These are phyloP conservation scores for Xylariaceae sp. DNA, from an alignment of 2,329 filamentous ascomycete species.

Conservation along the genomic window DNA sequence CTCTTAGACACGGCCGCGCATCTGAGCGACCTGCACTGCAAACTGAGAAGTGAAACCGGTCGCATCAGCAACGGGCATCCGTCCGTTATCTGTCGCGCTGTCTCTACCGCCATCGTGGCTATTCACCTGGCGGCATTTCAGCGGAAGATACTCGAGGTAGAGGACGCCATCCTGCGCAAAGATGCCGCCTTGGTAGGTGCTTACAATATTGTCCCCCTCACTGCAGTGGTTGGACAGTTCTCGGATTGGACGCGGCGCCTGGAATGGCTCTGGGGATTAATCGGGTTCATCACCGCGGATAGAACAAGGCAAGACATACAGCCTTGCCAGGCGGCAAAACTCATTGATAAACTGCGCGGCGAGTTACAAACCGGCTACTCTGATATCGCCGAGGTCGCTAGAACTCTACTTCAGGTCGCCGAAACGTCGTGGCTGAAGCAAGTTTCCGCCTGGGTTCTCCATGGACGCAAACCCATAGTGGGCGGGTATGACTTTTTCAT, in stretches of 20 bases:
- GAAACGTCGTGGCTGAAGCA: slow-evolving; percentile 91
- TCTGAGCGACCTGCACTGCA: slow-evolving; percentile 72
- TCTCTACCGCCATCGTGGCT: slow-evolving; percentile 70
- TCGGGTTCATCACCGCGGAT: slow-evolving; percentile 57
- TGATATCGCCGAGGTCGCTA: slow-evolving; percentile 73
- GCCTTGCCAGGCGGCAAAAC: slow-evolving; percentile 58
- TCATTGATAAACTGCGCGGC: slow-evolving; percentile 70
- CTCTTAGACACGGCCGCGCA: slow-evolving; percentile 71
- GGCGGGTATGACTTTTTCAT: slow-evolving; percentile 87
- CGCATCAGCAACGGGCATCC: slow-evolving; percentile 64
- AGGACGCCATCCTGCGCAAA: slow-evolving; percentile 66
- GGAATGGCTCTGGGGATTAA: slow-evolving; percentile 77
- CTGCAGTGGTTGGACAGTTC: slow-evolving; percentile 77
- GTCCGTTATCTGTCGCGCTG: slow-evolving; percentile 81
- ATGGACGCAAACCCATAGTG: slow-evolving; percentile 73
- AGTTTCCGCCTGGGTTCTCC: slow-evolving; percentile 82
- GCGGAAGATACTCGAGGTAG: slow-evolving; percentile 76
- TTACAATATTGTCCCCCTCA: slow-evolving; percentile 88
- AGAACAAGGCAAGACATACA: slow-evolving; percentile 32
- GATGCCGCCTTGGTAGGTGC: slow-evolving; percentile 80
- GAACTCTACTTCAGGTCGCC: slow-evolving; percentile 67
- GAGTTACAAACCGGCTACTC: slow-evolving; percentile 83
- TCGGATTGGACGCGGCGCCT: slow-evolving; percentile 78
- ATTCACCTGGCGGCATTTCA: slow-evolving; percentile 77
- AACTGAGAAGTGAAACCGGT: slow-evolving; percentile 61